A percentile compares a stretch with the other conserved stretches of the same genome.
Evolutionary conservation across 2,329 filamentous ascomycete species (phyloP).

Genomic region (Talaromyces sp.): DNA sequence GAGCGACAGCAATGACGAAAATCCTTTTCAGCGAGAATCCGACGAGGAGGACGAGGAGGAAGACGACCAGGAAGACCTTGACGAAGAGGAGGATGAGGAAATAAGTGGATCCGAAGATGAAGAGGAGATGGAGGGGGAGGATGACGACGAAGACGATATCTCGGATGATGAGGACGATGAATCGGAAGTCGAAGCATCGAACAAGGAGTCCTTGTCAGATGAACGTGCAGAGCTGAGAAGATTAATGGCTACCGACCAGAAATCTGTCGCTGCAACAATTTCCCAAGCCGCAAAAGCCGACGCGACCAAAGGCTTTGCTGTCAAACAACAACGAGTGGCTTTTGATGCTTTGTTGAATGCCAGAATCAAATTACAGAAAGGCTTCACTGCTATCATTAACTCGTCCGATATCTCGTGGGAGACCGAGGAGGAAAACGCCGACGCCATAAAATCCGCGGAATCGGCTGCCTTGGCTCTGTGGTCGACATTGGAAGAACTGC

Average conservation of each 20-base stretch:
- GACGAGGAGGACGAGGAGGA: constrained; percentile 32
- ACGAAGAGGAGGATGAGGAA: constrained; percentile 15
- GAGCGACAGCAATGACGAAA: constrained; percentile 48
- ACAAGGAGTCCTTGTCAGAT: constrained; percentile 22
- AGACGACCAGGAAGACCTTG: constrained; percentile 21
- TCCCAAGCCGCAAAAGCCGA: constrained; percentile 68
- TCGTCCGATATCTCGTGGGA: constrained; percentile 46
- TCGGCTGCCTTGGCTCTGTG: constrained; percentile 79
- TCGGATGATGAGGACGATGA: constrained; percentile 31
- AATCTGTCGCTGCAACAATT: constrained; percentile 59
- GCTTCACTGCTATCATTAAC: constrained; percentile 74
- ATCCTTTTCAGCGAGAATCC: constrained; percentile 34
- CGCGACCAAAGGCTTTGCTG: constrained; percentile 75
- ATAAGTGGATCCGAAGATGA: constrained; percentile 9
- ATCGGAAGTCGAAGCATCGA: constrained; percentile 25
- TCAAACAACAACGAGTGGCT: constrained; percentile 75
- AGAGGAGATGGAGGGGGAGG: constrained; percentile 16
- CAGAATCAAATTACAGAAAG: constrained; percentile 89
- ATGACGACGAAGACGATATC: constrained; percentile 19
- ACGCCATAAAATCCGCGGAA: constrained; percentile 70
- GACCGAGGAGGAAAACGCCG: constrained; percentile 24
- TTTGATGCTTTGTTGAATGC: constrained; percentile 88
- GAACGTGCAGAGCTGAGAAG: constrained; percentile 59
- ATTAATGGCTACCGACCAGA: constrained; percentile 64
- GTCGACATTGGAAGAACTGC: constrained; percentile 57